Evolutionary conservation across 441 rosid genomes (phyloP).

Genomic region (Kokia cookei): DNA sequence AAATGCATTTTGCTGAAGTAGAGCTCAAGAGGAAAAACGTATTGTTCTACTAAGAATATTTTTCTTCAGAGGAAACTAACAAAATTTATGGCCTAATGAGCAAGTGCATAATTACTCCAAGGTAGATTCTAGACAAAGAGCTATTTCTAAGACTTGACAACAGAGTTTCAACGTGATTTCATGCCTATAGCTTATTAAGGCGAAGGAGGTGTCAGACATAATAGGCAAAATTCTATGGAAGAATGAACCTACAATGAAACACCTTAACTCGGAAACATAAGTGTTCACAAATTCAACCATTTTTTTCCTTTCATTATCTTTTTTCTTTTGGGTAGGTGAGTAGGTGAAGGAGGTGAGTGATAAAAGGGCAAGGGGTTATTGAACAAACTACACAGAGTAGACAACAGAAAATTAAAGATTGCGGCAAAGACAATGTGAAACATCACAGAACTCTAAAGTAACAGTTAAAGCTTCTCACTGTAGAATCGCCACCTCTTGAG

Average conservation of each 20-base stretch:
- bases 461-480: slow-evolving; percentile 33
- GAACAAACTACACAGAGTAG: not conserved
- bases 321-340: not conserved
- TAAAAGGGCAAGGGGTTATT: not conserved
- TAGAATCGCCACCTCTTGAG: slow-evolving; percentile 68
- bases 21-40: not conserved
- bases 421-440: not conserved
- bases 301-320: not conserved
- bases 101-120: not conserved
- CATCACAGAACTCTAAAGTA: not conserved
- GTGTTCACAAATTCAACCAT: not conserved
- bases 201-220: not conserved
- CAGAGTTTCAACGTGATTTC: not conserved
- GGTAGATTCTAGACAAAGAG: not conserved
- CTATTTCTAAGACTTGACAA: not conserved
- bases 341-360: not conserved
- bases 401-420: not conserved
- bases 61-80: not conserved
- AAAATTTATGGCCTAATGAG: not conserved
- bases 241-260: not conserved
- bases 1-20: not conserved
- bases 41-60: not conserved
- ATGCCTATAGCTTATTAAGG: not conserved
- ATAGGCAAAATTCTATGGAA: not conserved
- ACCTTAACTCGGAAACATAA: not conserved